Conservation (phyloP, 371 early-diverging fungal species). For the Rhizopus arrhizus region DNA sequence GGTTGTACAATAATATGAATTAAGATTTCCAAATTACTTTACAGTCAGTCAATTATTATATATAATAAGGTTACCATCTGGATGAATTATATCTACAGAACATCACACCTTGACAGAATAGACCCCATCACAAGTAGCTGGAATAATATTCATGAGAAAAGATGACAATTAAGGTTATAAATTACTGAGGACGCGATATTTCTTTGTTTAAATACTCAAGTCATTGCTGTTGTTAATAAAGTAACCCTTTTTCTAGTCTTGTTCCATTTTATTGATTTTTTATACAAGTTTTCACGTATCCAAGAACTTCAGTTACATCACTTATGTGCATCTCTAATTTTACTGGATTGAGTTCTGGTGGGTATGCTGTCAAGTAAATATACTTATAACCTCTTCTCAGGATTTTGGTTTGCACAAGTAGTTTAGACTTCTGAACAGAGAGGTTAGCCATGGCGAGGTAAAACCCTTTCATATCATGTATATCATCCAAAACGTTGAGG, state of each 20-base stretch:
- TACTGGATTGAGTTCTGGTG: conserved; percentile 8
- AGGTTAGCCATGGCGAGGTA: conserved; percentile 3
- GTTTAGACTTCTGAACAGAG: conserved; percentile 11
- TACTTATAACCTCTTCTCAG: conserved; percentile 16
- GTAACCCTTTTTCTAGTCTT: conserved; percentile 10
- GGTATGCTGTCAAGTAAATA: conserved; percentile 9
- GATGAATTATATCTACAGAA: conserved; percentile 10
- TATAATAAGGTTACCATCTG: conserved; percentile 12
- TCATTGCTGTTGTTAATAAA: conserved; percentile 13
- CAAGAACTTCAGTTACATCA: conserved; percentile 10
- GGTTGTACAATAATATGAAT: conserved; percentile 14
- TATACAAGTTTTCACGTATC: conserved; percentile 7
- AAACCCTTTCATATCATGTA: conserved; percentile 15
- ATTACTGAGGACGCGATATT: conserved; percentile 18
- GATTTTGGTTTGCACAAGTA: conserved; percentile 9
- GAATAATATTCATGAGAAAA: conserved; percentile 12
- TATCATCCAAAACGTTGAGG: conserved; percentile 12
- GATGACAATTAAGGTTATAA: conserved; percentile 13
- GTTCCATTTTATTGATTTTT: conserved; percentile 19
- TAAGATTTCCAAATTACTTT: conserved; percentile 12
- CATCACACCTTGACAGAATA: conserved; percentile 4
- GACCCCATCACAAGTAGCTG: conserved; percentile 13
- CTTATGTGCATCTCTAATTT: conserved; percentile 8
- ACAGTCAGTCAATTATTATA: conserved; percentile 8
- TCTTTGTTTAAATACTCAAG: conserved; percentile 11